Conservation (phyloP, 2,329 filamentous ascomycete genomes). For the Scedosporium apiospermum region DNA sequence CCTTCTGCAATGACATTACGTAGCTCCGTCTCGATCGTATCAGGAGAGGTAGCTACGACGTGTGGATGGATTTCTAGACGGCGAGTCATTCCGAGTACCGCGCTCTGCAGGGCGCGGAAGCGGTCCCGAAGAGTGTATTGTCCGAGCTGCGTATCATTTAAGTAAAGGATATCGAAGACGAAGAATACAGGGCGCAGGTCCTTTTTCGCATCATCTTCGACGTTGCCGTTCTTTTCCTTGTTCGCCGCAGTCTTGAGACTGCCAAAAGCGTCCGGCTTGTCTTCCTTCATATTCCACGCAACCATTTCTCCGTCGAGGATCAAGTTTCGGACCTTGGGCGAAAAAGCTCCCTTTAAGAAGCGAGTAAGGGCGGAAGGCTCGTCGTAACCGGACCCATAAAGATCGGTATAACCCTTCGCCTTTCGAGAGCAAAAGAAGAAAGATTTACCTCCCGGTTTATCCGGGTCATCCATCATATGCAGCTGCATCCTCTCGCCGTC, state of each 20-base stretch:
- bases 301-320: conserved; percentile 99
- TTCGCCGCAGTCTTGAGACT: conserved; percentile 87
- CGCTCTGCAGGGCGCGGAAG: conserved; percentile 60
- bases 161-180: conserved; percentile 83
- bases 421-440: conserved; percentile 94
- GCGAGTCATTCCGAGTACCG: conserved; percentile 60
- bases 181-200: conserved; percentile 61
- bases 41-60: conserved; percentile 52
- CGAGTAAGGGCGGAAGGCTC: conserved; percentile 69
- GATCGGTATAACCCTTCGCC: conserved; percentile 90
- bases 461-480: conserved; percentile 71
- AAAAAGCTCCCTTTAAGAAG: conserved; percentile 69
- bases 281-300: conserved; percentile 82
- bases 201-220: conserved; percentile 39
- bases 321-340: conserved; percentile 67
- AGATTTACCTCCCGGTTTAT: conserved; percentile 55
- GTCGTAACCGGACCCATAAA: conserved; percentile 78
- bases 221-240: conserved; percentile 57
- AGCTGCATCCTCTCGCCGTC: conserved; percentile 97
- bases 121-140: conserved; percentile 77
- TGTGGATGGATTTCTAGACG: conserved; percentile 78
- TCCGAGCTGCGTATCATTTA: conserved; percentile 74
- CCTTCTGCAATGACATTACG: conserved; percentile 77
- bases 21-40: conserved; percentile 69
- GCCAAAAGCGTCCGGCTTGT: conserved; percentile 82